These are phyloP conservation scores for Carex arenaria DNA, from an alignment of 202 grass and related monocot species.

Conservation along the genomic window DNA sequence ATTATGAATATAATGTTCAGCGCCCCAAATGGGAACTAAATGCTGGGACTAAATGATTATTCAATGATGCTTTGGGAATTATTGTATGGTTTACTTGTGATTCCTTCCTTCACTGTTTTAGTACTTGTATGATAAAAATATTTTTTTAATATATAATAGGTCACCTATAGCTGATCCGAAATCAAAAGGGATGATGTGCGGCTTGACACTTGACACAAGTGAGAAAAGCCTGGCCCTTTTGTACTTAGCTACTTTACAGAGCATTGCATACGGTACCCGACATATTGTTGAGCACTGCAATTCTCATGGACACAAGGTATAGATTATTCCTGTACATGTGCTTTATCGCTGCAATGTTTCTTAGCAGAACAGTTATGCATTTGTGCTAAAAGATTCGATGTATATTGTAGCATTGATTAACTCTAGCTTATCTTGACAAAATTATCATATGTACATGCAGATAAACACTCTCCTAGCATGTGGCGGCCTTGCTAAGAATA, in stretches of 20 bases:
- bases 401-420: conserved; percentile 4
- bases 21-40: background rate
- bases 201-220: conserved; percentile 82
- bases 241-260: conserved; percentile 88
- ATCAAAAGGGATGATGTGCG: conserved; percentile 83
- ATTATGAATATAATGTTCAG: background rate
- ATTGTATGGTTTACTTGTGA: background rate
- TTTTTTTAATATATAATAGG: conserved; percentile 34
- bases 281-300: conserved; percentile 95
- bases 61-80: background rate
- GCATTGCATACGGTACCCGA: conserved; percentile 82
- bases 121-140: background rate
- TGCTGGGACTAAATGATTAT: background rate
- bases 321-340: background rate
- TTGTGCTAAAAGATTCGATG: background rate
- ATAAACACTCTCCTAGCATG: conserved; percentile 84
- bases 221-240: conserved; percentile 74
- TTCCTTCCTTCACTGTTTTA: background rate
- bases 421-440: background rate
- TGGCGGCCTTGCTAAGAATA: conserved; percentile 85
- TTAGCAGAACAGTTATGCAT: background rate
- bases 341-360: background rate
- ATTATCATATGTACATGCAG: conserved; percentile 36
- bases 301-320: conserved; percentile 83
- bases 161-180: conserved; percentile 92